A percentile compares a stretch with the other conserved stretches of the same genome.
Evolutionary conservation across 805 yeast species (phyloP).

Genomic region (Lachancea thermotolerans): DNA sequence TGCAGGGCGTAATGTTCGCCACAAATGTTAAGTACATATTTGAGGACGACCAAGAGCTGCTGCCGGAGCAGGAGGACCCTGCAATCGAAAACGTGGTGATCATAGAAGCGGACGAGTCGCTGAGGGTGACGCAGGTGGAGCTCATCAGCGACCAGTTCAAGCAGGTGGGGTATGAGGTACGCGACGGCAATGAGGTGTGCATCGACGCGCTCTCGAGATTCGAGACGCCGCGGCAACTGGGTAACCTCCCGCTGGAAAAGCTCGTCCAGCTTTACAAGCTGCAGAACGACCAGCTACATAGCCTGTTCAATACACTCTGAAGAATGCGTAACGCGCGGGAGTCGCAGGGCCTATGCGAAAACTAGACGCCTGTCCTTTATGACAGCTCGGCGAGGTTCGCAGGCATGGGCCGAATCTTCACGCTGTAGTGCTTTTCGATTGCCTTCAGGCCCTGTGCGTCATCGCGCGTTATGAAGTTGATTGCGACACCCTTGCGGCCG

Average conservation of each 20-base stretch:
- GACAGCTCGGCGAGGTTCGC: slow-evolving; percentile 51
- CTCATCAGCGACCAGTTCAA: slow-evolving; percentile 26
- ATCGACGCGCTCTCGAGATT: slow-evolving; percentile 27
- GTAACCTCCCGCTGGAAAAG: slow-evolving; percentile 1
- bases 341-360: too few relatives aligned
- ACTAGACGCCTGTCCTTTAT: background rate
- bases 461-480: slow-evolving; percentile 80
- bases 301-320: slow-evolving; percentile 4
- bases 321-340: background rate
- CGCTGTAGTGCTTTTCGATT: slow-evolving; percentile 83
- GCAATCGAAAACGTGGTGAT: slow-evolving; percentile 25
- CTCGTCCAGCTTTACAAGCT: slow-evolving; percentile 2
- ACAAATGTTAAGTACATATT: slow-evolving; percentile 28
- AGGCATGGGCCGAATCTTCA: slow-evolving; percentile 92
- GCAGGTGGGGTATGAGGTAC: slow-evolving; percentile 15
- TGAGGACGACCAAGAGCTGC: slow-evolving; percentile 24
- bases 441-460: slow-evolving; percentile 73
- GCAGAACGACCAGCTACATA: slow-evolving; percentile 6
- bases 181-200: slow-evolving; percentile 13
- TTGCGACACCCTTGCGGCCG: slow-evolving; percentile 98
- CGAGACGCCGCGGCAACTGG: slow-evolving; percentile 12
- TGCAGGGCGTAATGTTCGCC: slow-evolving; percentile 15
- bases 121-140: slow-evolving; percentile 17
- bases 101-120: slow-evolving; percentile 17
- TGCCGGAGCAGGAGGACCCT: slow-evolving; percentile 9